Evolutionary conservation across 2,329 filamentous ascomycete genomes (phyloP), one percentile per base, ranked within the genome.

Genomic region (Xylariales sp.): DNA sequence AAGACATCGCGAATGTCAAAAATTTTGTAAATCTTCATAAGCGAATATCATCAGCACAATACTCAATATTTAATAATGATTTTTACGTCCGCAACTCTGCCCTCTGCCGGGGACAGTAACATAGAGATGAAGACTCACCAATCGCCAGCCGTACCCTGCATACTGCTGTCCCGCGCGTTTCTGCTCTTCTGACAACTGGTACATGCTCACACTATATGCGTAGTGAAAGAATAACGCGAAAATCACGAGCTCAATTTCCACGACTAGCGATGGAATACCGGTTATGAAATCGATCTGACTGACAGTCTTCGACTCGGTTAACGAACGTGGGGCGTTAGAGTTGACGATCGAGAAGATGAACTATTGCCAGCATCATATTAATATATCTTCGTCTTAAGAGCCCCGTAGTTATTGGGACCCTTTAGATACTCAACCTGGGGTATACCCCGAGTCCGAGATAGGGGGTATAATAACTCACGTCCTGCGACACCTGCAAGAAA

Each of bases 201-300:
- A 75, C 30, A 72, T 65, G 53, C 65, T 64, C 16, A 71, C 68
- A 50, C 69, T 70, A 62, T 74, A 75, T 5, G 73, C 71, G 49
- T 70, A 73, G 65, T 74, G 71, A 65, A 74, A 74, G 70, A 74
- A 72, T n/a, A 73, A 23, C 16, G 70, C 65, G 62, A 75, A 75
- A 4, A 72, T 50, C 34, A 73, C 68, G 12, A 73, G 66, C 57
- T 73, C 69, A 39, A 68, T 41, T 18, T 69, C 62, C 1, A 70
- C 64, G 46, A 73, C 18, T 16, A 74, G 61, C 2, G 70, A 62
- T 9, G 72, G 73, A 3, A 75, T 62, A 36, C 73, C 74, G n/a
- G 73, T 64, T 32, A 72, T 49, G 43, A 72, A 66, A 55, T 75
- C 73, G 18, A 68, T 53, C 41, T 64, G 64, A 48, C 67, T 73